These are phyloP conservation scores for Reutealis trisperma DNA, from an alignment of 345 rosid species.

Conservation along the genomic window DNA sequence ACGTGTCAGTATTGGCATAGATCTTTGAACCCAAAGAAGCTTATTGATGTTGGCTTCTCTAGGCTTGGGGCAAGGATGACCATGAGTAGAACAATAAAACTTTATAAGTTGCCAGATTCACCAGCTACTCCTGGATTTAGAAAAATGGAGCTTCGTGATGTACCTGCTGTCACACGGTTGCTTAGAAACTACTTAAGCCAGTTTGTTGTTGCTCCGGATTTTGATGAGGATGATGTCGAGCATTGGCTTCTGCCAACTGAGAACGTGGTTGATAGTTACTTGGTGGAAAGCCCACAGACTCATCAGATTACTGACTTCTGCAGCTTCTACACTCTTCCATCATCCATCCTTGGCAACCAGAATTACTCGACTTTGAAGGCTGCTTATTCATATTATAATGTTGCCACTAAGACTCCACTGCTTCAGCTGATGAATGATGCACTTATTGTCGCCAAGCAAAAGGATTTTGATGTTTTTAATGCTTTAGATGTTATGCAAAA, in stretches of 20 bases:
- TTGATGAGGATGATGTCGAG: conserved; percentile 81
- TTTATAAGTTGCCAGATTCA: conserved; percentile 78
- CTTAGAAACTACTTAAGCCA: conserved; percentile 68
- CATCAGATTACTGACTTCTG: conserved; percentile 90
- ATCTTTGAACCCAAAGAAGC: conserved; percentile 94
- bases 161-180: conserved; percentile 82
- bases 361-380: conserved; percentile 74
- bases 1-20: conserved; percentile 98
- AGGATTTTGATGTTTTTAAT: conserved; percentile 86
- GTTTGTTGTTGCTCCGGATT: conserved; percentile 84
- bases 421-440: conserved; percentile 94
- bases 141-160: conserved; percentile 80
- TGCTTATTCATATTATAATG: conserved; percentile 94
- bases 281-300: conserved; percentile 84
- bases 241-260: conserved; percentile 92
- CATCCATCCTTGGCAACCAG: conserved; percentile 85
- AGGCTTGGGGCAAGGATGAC: conserved; percentile 94
- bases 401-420: conserved; percentile 73
- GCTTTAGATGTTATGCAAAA: conserved; percentile 95
- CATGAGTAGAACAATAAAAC: conserved; percentile 91
- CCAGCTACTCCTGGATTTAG: conserved; percentile 83
- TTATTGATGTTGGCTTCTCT: conserved; percentile 93
- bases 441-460: conserved; percentile 72
- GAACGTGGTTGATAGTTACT: conserved; percentile 73
- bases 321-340: conserved; percentile 95